Evolutionary conservation across 2,329 filamentous ascomycete genomes (phyloP).

Genomic region (Xylogone sp.): DNA sequence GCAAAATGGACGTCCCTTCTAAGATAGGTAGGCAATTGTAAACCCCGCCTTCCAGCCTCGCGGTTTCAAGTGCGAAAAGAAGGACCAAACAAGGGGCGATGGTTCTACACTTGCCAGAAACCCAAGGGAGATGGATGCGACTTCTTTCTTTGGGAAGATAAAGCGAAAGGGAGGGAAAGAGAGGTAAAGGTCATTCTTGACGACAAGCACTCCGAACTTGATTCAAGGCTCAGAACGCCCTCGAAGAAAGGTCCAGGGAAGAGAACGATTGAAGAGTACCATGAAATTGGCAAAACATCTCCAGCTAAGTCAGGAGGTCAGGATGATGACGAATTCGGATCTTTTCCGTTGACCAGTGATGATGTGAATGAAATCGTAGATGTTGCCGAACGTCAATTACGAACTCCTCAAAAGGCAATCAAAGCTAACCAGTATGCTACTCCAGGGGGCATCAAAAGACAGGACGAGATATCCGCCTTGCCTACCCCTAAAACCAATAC

Average conservation of each 20-base stretch:
- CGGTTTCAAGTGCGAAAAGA: constrained; percentile 47
- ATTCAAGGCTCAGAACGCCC: constrained; percentile 8
- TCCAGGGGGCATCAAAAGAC: constrained; percentile 24
- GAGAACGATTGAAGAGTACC: constrained; percentile 10
- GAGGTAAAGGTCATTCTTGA: constrained; percentile 35
- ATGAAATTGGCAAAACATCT: background rate
- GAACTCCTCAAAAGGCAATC: constrained; percentile 22
- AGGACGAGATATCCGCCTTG: constrained; percentile 14
- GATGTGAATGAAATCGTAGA: constrained; percentile 18
- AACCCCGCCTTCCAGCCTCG: constrained; percentile 43
- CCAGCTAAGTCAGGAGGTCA: background rate
- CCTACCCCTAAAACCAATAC: constrained; percentile 21
- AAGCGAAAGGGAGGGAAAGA: constrained; percentile 47
- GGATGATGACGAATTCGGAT: constrained; percentile 24
- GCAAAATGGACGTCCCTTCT: background rate
- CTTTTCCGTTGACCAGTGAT: constrained; percentile 16
- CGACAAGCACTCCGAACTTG: constrained; percentile 40
- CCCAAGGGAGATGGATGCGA: constrained; percentile 40
- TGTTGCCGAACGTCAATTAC: constrained; percentile 10
- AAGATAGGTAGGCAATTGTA: constrained; percentile 41
- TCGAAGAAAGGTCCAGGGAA: constrained; percentile 9
- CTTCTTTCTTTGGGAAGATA: constrained; percentile 56
- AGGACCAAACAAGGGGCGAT: constrained; percentile 44
- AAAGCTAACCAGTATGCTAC: constrained; percentile 16
- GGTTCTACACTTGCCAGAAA: constrained; percentile 51